A percentile compares a stretch with the other conserved stretches of the same genome.
These are phyloP conservation scores for Epichloe uncinata DNA, from an alignment of 2,329 filamentous ascomycete species.

Conservation along the genomic window DNA sequence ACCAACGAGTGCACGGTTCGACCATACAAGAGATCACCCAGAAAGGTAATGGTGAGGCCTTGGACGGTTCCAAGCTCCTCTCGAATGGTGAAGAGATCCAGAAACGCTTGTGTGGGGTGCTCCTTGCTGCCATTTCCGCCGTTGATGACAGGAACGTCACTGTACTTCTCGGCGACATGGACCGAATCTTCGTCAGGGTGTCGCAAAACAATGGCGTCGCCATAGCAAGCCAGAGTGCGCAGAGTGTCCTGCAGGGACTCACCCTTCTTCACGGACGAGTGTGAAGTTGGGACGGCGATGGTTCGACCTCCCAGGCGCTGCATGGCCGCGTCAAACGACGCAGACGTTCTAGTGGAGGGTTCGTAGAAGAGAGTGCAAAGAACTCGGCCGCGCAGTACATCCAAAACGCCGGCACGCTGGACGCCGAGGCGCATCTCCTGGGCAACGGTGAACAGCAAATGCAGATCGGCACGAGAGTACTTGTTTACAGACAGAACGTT, in stretches of 20 bases:
- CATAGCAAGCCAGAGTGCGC: conserved; percentile 85
- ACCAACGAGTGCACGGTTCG: conserved; percentile 91
- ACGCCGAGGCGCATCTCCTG: conserved; percentile 96
- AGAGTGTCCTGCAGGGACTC: conserved; percentile 89
- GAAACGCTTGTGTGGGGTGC: conserved; percentile 93
- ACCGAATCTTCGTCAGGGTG: conserved; percentile 77
- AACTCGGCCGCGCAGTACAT: conserved; percentile 73
- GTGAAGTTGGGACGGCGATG: conserved; percentile 65
- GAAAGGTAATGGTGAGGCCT: conserved; percentile 89
- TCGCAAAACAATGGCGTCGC: conserved; percentile 88
- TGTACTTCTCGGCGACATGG: conserved; percentile 73
- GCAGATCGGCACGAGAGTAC: conserved; percentile 76
- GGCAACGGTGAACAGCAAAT: conserved; percentile 88
- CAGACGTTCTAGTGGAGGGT: conserved; percentile 87
- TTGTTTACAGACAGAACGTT: conserved; percentile 88
- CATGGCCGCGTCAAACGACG: conserved; percentile 96
- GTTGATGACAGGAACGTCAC: conserved; percentile 87
- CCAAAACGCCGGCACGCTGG: conserved; percentile 78
- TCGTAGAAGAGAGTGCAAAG: conserved; percentile 95
- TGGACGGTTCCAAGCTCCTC: conserved; percentile 94
- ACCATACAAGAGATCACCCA: conserved; percentile 85
- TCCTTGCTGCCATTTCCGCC: conserved; percentile 92
- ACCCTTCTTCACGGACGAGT: conserved; percentile 87
- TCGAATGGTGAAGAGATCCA: conserved; percentile 96
- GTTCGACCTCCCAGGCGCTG: conserved; percentile 88